Percentiles rank a stretch among this genome's conserved stretches.
Evolutionary conservation across 2,329 filamentous ascomycete species (phyloP).

Genomic region (Claviceps sorghi): DNA sequence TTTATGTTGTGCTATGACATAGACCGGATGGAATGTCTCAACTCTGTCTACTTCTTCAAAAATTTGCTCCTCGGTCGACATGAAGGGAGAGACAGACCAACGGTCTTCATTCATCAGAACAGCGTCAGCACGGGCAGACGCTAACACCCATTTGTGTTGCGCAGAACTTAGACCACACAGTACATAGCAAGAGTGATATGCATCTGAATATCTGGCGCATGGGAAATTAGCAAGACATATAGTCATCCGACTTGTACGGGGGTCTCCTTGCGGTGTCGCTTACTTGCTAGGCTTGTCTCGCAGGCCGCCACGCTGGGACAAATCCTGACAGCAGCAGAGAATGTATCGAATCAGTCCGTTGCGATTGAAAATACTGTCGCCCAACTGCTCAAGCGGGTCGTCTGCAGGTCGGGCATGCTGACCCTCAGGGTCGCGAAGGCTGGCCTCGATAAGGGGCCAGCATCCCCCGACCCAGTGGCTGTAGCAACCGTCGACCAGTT

Average conservation of each 20-base stretch:
- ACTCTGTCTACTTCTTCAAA: slow-evolving; percentile 61
- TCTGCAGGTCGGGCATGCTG: slow-evolving; percentile 15
- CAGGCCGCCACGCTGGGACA: slow-evolving; percentile 57
- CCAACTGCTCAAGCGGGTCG: slow-evolving; percentile 16
- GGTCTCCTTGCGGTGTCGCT: slow-evolving; percentile 16
- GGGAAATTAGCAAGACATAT: not conserved
- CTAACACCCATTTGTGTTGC: slow-evolving; percentile 51
- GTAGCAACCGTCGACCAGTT: slow-evolving; percentile 95
- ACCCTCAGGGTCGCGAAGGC: slow-evolving; percentile 40
- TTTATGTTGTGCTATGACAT: slow-evolving; percentile 60
- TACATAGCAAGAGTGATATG: slow-evolving; percentile 88
- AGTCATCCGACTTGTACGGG: not conserved
- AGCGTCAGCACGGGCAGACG: slow-evolving; percentile 17
- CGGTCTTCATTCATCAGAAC: slow-evolving; percentile 22
- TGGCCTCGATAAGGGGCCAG: slow-evolving; percentile 81
- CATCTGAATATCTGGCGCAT: slow-evolving; percentile 53
- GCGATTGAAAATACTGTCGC: slow-evolving; percentile 55
- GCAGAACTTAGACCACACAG: slow-evolving; percentile 71
- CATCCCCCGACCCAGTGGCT: slow-evolving; percentile 95
- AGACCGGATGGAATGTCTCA: slow-evolving; percentile 64
- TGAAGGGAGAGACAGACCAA: slow-evolving; percentile 35
- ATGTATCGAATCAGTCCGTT: slow-evolving; percentile 83
- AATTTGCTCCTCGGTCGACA: slow-evolving; percentile 40
- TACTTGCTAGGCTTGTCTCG: slow-evolving; percentile 88
- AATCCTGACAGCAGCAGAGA: slow-evolving; percentile 71